phyloP scores from a whole-genome alignment of 139 green algal species.

The Edaphochlamys debaryana region DNA sequence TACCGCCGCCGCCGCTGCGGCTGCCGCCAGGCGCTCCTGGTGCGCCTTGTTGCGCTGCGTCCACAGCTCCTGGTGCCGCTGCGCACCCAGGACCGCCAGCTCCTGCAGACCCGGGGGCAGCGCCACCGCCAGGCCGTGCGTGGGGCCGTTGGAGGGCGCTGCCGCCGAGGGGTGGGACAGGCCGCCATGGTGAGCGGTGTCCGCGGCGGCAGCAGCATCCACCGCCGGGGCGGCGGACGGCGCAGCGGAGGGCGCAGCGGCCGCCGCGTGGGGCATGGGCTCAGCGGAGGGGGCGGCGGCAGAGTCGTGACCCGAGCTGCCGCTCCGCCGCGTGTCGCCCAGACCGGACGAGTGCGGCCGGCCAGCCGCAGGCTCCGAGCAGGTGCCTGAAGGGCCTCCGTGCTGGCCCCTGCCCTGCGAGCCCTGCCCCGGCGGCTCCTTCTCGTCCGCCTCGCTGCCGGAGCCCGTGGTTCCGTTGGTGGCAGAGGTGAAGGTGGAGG shows the following conservation, averaged over 20 bases:
- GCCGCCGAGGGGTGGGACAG: background rate
- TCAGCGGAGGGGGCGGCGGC: no score
- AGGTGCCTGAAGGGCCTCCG: no score
- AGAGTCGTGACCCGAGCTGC: no score
- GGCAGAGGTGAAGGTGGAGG: background rate
- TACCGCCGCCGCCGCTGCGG: background rate
- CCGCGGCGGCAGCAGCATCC: no score
- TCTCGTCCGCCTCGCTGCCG: constrained; percentile 7
- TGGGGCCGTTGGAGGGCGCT: background rate
- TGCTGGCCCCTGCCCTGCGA: background rate
- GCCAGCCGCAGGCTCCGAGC: no score
- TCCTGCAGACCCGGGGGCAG: constrained; percentile 27
- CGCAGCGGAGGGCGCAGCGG: no score
- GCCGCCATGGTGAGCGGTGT: background rate
- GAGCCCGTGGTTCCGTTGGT: background rate
- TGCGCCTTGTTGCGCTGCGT: constrained; percentile 9
- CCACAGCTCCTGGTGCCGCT: constrained; percentile 5
- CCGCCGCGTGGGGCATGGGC: no score
- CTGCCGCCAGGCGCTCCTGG: background rate
- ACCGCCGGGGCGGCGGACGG: no score
- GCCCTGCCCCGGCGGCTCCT: background rate
- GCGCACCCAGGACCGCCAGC: constrained; percentile 18
- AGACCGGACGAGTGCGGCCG: no score
- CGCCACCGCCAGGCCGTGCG: background rate
- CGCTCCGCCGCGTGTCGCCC: no score